phyloP scores from a whole-genome alignment of 352 stramenopile genomes.

The Aphanomyces cochlioides region DNA sequence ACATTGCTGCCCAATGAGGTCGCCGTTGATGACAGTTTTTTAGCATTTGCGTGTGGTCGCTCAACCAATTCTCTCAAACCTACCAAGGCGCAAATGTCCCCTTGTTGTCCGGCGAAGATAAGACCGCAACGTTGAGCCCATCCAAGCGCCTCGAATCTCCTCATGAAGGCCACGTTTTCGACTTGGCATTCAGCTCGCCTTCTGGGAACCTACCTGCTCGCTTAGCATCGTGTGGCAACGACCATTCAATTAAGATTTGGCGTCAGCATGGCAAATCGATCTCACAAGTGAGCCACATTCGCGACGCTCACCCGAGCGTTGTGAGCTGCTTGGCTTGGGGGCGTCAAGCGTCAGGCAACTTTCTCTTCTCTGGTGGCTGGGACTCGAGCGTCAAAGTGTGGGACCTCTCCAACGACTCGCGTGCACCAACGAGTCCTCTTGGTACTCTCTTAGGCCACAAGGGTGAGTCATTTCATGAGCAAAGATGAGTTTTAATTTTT shows the following conservation, averaged over 20 bases:
- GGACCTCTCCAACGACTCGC: conserved; percentile 12
- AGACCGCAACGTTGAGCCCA: conserved; percentile 14
- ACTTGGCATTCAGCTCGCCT: conserved; percentile 6
- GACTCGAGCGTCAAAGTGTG: conserved; percentile 30
- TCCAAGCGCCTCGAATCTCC: conserved; percentile 20
- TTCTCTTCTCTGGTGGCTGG: conserved; percentile 32
- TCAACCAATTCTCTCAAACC: conserved; percentile 11
- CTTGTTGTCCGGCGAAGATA: conserved; percentile 16
- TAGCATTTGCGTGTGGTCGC: conserved; percentile 30
- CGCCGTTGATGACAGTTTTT: not conserved
- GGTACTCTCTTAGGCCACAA: conserved; percentile 27
- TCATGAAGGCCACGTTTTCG: conserved; percentile 29
- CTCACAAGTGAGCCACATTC: conserved; percentile 19
- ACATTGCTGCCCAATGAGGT: not conserved
- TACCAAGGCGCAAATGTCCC: conserved; percentile 27
- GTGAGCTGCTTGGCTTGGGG: conserved; percentile 29
- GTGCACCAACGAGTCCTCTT: conserved; percentile 11
- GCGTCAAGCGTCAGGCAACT: conserved; percentile 9
- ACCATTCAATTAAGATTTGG: conserved; percentile 31
- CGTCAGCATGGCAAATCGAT: conserved; percentile 20
- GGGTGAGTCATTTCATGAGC: not conserved
- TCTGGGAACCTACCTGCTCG: not conserved
- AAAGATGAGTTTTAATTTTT: not conserved
- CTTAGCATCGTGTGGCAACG: conserved; percentile 29
- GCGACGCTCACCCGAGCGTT: conserved; percentile 25